Evolutionary conservation across 1,284 basidiomycete genomes (phyloP).

Genomic region (Ustilago hordei): DNA sequence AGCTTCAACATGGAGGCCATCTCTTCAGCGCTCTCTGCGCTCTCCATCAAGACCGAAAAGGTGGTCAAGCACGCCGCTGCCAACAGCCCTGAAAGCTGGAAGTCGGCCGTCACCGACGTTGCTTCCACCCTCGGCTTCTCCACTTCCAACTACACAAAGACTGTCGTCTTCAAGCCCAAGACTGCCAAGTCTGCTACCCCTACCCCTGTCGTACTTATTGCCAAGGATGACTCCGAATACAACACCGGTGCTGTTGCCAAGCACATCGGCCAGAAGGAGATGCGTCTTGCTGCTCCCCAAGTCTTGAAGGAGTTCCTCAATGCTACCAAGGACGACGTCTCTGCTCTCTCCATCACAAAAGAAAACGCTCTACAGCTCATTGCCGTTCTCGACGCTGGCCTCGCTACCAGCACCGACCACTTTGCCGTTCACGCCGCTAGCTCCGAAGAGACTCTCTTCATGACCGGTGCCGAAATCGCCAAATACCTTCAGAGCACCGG

Average conservation of each 20-base stretch:
- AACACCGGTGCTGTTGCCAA: constrained; percentile 77
- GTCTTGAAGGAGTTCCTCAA: constrained; percentile 86
- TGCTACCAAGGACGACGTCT: constrained; percentile 82
- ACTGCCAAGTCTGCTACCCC: constrained; percentile 87
- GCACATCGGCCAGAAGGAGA: constrained; percentile 87
- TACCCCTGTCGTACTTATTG: constrained; percentile 87
- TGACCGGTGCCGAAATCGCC: constrained; percentile 60
- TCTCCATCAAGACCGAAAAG: constrained; percentile 54
- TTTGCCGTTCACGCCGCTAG: constrained; percentile 64
- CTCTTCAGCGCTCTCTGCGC: constrained; percentile 52
- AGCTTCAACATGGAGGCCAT: constrained; percentile 45
- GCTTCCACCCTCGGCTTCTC: constrained; percentile 39
- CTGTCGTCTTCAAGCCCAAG: constrained; percentile 89
- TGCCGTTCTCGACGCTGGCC: constrained; percentile 56
- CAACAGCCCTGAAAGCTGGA: constrained; percentile 57
- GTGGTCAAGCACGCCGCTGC: constrained; percentile 58
- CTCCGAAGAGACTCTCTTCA: constrained; percentile 63
- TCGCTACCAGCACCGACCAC: constrained; percentile 53
- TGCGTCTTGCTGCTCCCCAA: constrained; percentile 88
- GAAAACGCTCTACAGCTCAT: constrained; percentile 58
- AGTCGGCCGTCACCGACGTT: constrained; percentile 48
- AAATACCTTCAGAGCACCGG: constrained; percentile 62
- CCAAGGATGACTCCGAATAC: constrained; percentile 84
- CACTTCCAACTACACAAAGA: constrained; percentile 72
- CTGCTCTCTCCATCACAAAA: constrained; percentile 60